Conservation (phyloP, 495 filamentous ascomycete species). For the Penicillium flavigenum region DNA sequence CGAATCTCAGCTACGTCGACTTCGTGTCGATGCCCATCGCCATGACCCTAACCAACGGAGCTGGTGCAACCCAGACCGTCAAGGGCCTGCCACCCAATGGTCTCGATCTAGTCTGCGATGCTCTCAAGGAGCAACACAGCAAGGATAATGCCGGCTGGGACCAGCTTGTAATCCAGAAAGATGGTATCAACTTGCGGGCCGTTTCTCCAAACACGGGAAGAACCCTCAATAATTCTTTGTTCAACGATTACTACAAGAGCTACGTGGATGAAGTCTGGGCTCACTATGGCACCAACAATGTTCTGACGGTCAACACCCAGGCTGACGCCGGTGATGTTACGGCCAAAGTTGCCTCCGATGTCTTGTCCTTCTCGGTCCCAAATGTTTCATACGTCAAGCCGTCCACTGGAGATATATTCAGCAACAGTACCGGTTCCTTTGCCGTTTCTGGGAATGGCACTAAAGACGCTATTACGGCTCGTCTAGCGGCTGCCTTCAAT, state of each 20-base stretch:
- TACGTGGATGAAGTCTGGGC: constrained; percentile 66
- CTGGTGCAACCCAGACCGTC: constrained; percentile 54
- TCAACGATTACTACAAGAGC: constrained; percentile 59
- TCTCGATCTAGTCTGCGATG: constrained; percentile 54
- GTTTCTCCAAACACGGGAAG: constrained; percentile 66
- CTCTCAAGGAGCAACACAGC: constrained; percentile 52
- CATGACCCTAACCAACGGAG: constrained; percentile 55
- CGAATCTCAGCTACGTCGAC: constrained; percentile 75
- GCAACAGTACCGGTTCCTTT: constrained; percentile 70
- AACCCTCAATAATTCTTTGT: constrained; percentile 54
- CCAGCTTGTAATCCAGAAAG: constrained; percentile 53
- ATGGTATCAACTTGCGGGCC: constrained; percentile 57
- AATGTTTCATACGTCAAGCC: constrained; percentile 57
- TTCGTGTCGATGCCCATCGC: constrained; percentile 68
- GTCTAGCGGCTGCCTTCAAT: constrained; percentile 68
- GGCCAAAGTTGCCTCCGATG: constrained; percentile 50
- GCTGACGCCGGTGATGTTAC: constrained; percentile 48
- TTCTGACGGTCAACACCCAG: constrained; percentile 65
- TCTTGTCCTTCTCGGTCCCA: constrained; percentile 49
- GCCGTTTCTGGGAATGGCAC: constrained; percentile 46
- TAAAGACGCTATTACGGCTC: constrained; percentile 57
- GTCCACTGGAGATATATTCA: constrained; percentile 63
- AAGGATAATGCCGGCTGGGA: constrained; percentile 62
- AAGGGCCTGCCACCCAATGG: constrained; percentile 57
- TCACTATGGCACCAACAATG: constrained; percentile 48